These are phyloP conservation scores for Lavandula angustifolia DNA, from an alignment of 257 asterid genomes.

Conservation along the genomic window DNA sequence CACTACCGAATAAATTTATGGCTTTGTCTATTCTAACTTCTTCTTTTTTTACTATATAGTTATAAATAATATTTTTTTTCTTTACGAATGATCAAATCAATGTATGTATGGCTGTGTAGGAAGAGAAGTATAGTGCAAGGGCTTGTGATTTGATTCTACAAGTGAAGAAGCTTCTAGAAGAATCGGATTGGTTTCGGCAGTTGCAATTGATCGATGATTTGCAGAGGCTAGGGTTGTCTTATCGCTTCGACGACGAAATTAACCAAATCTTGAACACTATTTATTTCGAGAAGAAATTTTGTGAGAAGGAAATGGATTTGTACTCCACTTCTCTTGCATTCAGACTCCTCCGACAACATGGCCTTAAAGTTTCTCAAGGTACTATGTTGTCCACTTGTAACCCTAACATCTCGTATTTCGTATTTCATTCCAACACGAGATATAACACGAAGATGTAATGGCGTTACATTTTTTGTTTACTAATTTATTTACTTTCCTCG, in stretches of 20 bases:
- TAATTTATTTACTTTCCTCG: too few species aligned
- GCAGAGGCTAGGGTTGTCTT: constrained; percentile 40
- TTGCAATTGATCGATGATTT: constrained; percentile 41
- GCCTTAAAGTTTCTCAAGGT: constrained; percentile 44
- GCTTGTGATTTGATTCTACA: constrained; percentile 30
- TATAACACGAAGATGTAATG: too few species aligned
- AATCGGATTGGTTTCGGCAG: constrained; percentile 9
- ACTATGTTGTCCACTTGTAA: too few species aligned
- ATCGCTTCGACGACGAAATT: constrained; percentile 43
- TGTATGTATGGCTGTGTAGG: too few species aligned
- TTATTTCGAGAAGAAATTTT: not conserved
- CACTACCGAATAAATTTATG: too few species aligned
- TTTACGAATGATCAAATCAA: too few species aligned
- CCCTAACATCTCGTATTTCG: too few species aligned
- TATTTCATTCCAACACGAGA: too few species aligned
- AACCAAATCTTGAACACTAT: constrained; percentile 4
- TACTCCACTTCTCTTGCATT: constrained; percentile 42
- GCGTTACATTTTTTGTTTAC: too few species aligned
- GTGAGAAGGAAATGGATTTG: constrained; percentile 22
- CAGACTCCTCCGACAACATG: constrained; percentile 46
- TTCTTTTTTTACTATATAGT: too few species aligned
- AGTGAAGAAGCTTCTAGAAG: constrained; percentile 30
- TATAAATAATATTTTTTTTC: too few species aligned
- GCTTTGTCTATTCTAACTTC: too few species aligned
- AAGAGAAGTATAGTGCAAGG: constrained; percentile 22